phyloP scores from a whole-genome alignment of 1,284 basidiomycete species.

The Fomitopsis palustris region DNA sequence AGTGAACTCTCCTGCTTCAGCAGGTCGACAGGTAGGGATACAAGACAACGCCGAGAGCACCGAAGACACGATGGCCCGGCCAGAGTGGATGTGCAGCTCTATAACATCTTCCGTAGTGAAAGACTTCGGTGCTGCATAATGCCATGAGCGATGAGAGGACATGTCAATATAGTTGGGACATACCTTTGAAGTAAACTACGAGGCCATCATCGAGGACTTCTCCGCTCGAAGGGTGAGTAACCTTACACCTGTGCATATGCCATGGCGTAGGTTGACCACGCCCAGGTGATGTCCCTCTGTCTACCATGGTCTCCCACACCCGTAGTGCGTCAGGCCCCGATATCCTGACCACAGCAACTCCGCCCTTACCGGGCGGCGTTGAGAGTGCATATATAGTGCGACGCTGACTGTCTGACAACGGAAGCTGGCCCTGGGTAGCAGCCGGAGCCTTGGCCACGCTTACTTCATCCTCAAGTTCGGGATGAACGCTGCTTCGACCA shows the following conservation, averaged over 20 bases:
- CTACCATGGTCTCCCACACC: conserved; percentile 60
- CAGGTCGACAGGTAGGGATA: conserved; percentile 64
- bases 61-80: conserved; percentile 71
- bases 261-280: conserved; percentile 44
- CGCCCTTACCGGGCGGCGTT: conserved; percentile 79
- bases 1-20: conserved; percentile 86
- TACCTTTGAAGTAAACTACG: conserved; percentile 78
- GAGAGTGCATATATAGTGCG: conserved; percentile 85
- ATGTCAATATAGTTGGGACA: conserved; percentile 11
- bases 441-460: background rate
- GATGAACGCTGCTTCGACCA: background rate
- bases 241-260: conserved; percentile 65
- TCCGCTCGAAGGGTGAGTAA: conserved; percentile 60
- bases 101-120: conserved; percentile 83
- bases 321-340: conserved; percentile 68
- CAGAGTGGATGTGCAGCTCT: conserved; percentile 88
- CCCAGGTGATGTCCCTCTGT: conserved; percentile 9
- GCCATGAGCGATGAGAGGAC: background rate
- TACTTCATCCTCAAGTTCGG: background rate
- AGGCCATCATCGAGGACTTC: conserved; percentile 78
- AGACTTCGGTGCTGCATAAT: conserved; percentile 56
- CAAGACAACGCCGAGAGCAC: conserved; percentile 60
- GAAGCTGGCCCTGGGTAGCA: conserved; percentile 11
- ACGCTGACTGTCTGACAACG: conserved; percentile 56
- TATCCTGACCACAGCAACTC: conserved; percentile 77